phyloP scores from a whole-genome alignment of 352 stramenopile genomes.

The Phytopythium oedochilum region DNA sequence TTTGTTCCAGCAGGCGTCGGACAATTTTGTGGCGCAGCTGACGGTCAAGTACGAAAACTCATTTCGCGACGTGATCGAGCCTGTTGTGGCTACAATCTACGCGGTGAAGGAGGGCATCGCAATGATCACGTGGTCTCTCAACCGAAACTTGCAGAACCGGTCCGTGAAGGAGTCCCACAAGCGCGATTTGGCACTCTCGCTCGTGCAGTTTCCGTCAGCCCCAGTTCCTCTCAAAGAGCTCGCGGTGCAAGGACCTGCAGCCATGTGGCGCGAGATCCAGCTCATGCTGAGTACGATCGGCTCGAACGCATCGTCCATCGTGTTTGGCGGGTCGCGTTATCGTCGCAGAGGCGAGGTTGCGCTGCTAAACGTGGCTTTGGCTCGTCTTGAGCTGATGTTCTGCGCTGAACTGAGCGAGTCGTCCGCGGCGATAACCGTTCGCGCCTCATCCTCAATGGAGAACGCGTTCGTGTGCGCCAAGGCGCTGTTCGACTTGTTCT shows the following conservation, averaged over 20 bases:
- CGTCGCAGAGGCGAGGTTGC: conserved; percentile 67
- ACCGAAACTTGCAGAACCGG: conserved; percentile 42
- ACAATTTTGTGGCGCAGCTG: conserved; percentile 71
- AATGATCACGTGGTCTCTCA: conserved; percentile 60
- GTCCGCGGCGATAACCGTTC: conserved; percentile 14
- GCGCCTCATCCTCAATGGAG: conserved; percentile 17
- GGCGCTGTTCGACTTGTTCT: conserved; percentile 78
- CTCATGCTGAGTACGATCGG: conserved; percentile 44
- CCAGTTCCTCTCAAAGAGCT: conserved; percentile 17
- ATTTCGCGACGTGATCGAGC: conserved; percentile 85
- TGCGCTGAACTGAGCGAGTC: conserved; percentile 18
- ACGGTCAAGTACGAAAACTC: conserved; percentile 60
- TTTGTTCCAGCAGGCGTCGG: conserved; percentile 88
- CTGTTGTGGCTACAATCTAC: conserved; percentile 67
- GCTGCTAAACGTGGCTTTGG: conserved; percentile 59
- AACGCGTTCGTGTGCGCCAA: conserved; percentile 56
- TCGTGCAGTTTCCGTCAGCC: conserved; percentile 71
- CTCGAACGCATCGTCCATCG: conserved; percentile 29
- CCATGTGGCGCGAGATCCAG: conserved; percentile 82
- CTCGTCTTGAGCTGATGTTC: conserved; percentile 70
- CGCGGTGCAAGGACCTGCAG: conserved; percentile 21
- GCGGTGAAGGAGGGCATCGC: conserved; percentile 85
- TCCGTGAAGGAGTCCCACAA: conserved; percentile 47
- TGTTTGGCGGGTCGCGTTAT: conserved; percentile 32
- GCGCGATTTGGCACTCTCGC: conserved; percentile 33